Evolutionary conservation across 2,329 filamentous ascomycete species (phyloP), one percentile per base, ranked within the genome.

Genomic region (Ceratocystis papillata): DNA sequence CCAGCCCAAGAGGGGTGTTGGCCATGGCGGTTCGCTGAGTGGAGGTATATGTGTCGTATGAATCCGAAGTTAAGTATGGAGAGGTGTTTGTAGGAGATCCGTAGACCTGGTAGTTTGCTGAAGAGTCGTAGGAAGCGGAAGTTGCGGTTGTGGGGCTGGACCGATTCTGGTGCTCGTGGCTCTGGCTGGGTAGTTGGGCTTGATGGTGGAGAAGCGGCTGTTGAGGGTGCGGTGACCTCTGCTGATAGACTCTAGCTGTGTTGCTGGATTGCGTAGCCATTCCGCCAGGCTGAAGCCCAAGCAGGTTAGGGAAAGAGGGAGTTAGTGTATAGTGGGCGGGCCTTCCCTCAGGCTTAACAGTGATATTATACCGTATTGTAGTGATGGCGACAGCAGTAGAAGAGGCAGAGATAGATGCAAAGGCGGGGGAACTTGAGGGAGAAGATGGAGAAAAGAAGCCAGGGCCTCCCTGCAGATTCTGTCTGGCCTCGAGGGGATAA

Each of bases 1-100:
- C 89, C 55, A 97, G 83, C 17, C 91, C 94, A 41, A 97, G 81
- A 2, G 93, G 93, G 7, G 92, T 96, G 74, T 94, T 93, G 70
- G 90, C 63, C 66, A 67, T 67, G 37, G 41, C 57, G 37, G 53
- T 44, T n/a, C 63, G 55, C 55, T 67, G 62, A 25, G 46, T 33
- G 7, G 65, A 46, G 37, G 50, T 28, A 12, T 62, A 48, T 28
- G 64, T 46, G 37, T 37, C 37, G 63, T 65, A 65, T 15, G 22
- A 17, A 30, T 67, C 66, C 1, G 82, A 80, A 62, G 83, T 83
- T 73, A 83, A 81, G 76, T 87, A 89, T 73, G 90, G 89, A 70
- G 79, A 79, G 74, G 81, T 73, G 73, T 78, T 73, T 73, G 63
- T 64, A 15, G 62, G 12, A 5, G 60, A 63, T 48, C 59, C 81